phyloP scores from a whole-genome alignment of 148 eudicot species.

The Pharnaceum exiguum region DNA sequence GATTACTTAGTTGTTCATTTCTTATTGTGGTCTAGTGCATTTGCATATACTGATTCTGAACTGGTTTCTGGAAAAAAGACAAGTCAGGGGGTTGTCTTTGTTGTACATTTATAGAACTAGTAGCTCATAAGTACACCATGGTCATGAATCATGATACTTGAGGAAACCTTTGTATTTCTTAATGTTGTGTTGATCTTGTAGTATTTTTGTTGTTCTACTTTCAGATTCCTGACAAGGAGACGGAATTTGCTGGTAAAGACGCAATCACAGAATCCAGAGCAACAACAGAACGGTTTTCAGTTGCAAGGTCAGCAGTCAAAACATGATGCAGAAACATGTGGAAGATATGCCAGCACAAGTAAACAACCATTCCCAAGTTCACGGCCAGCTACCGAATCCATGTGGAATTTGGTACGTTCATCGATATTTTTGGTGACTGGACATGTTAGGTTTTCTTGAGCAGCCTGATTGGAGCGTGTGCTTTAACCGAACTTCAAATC shows the following conservation, averaged over 20 bases:
- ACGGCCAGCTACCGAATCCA: constrained; percentile 1
- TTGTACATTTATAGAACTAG: too few relatives aligned
- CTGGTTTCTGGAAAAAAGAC: too few relatives aligned
- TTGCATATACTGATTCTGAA: too few relatives aligned
- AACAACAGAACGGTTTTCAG: constrained; percentile 8
- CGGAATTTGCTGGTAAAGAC: constrained; percentile 25
- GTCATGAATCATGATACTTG: too few relatives aligned
- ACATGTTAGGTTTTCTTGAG: neutral
- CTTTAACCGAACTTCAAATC: neutral
- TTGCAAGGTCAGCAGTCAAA: constrained; percentile 14
- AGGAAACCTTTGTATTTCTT: too few relatives aligned
- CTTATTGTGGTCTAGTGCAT: too few relatives aligned
- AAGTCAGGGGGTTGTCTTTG: too few relatives aligned
- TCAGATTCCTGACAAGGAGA: constrained; percentile 51
- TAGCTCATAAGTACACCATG: too few relatives aligned
- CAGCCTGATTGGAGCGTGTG: neutral
- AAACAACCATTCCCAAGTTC: constrained; percentile 12
- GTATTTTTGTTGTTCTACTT: neutral
- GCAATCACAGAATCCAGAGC: constrained; percentile 12
- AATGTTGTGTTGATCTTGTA: neutral
- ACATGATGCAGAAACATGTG: constrained; percentile 16
- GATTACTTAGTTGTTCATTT: too few relatives aligned
- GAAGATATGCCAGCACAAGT: constrained; percentile 15
- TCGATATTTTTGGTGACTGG: neutral
- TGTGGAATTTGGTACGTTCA: constrained; percentile 21